Base-by-base conservation (phyloP, 805 yeast genomes). In the Cyberlindnera xylosilytica region DNA sequence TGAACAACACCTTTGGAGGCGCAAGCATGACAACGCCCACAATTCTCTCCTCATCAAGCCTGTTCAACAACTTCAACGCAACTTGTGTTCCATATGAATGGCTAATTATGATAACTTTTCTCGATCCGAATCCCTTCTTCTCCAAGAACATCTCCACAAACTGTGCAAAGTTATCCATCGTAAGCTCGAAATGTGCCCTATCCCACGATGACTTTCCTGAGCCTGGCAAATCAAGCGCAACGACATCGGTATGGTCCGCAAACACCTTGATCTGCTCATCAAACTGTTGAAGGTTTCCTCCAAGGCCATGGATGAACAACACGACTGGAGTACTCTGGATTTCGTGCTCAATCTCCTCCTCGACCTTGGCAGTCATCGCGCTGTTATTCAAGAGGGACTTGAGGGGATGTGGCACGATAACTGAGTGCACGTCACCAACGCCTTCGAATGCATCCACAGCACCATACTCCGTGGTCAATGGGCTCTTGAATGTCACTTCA, bases 271-370 rank as follows among this genome's bases (percentile, higher is more conserved):
- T 64, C 35, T 51, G 54, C 1, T 83, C 80, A 54, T 86, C 93
- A 60, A 90, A 90, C 60, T 89, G 97, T 18, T 87, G 78, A 58
- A 86, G 68, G 53, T 82, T 91, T 2, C 98, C 98, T 1, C 97
- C 98, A 17, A 91, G 62, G 0, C 98, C 98, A 65, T 89, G 97
- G 16, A 90, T 57, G 43, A 88, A 76, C 2, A 87, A 63, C 6
- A 84, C 61, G 2, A 81, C 65, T 0, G 95, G 95, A 31, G 79
- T 57, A 12, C 70, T 62, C 30, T 69, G 61, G 29, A 78, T 40
- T 31, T 47, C 46, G 11, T 36, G 10, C 12, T 45, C 44, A 10
- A 53, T 28, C n/a, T 52, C 42, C 18, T 38, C 41, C 2, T 15
- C 38, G 12, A 12, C 20, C 18, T 38, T 36, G 10, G 42, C 37